A percentile compares a stretch with the other conserved stretches of the same genome.
These are phyloP conservation scores for Lavandula angustifolia DNA, from an alignment of 257 asterid species.

Conservation along the genomic window DNA sequence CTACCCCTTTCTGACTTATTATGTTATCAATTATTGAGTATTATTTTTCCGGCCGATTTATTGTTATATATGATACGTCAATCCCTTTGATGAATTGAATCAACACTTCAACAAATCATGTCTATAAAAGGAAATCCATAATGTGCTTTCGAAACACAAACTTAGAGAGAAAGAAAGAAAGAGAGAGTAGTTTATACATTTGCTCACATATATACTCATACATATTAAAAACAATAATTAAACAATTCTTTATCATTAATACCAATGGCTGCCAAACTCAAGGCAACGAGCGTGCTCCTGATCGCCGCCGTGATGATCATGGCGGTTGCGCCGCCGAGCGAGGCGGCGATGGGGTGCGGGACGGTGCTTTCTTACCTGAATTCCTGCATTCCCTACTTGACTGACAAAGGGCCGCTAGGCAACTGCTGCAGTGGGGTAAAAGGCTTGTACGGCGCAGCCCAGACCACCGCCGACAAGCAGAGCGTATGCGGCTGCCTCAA, in stretches of 20 bases:
- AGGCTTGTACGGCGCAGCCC: constrained; percentile 20
- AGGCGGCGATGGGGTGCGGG: constrained; percentile 32
- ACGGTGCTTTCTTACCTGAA: constrained; percentile 7
- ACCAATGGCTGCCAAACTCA: constrained; percentile 19
- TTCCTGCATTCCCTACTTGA: constrained; percentile 33
- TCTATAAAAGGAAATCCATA: constrained; percentile 9
- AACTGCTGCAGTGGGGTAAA: constrained; percentile 39
- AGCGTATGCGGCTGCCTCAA: constrained; percentile 39
- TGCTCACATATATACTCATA: background rate
- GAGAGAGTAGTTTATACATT: background rate
- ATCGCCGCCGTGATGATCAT: constrained; percentile 10
- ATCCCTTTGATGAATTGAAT: background rate
- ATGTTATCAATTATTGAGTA: too few species aligned
- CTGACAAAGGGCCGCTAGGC: constrained; percentile 6
- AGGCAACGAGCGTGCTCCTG: constrained; percentile 22
- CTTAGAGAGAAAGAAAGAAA: background rate
- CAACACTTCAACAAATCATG: constrained; percentile 3
- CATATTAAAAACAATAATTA: background rate
- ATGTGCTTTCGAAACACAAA: background rate
- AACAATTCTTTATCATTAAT: background rate
- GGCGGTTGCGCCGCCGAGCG: constrained; percentile 24
- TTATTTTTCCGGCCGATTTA: too few species aligned
- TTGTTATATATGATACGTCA: background rate
- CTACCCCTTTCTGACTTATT: too few species aligned
- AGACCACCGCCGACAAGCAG: constrained; percentile 34